Evolutionary conservation across 768 basidiomycete species (phyloP).

Genomic region (Hygrocybe coccinea): DNA sequence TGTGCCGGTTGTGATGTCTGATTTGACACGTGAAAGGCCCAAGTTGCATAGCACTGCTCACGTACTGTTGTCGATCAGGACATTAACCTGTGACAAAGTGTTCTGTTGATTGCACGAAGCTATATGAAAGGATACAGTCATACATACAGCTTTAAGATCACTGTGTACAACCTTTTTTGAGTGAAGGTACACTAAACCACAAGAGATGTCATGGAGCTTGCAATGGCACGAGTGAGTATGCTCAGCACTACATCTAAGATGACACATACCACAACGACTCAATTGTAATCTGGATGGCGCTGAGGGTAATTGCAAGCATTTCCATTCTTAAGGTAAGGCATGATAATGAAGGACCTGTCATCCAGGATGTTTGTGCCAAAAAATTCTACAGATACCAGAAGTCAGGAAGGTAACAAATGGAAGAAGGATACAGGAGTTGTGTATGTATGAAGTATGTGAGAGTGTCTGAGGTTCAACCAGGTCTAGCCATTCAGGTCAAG

Average conservation of each 20-base stretch:
- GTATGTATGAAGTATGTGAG: slow-evolving; percentile 18
- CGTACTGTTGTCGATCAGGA: slow-evolving; percentile 21
- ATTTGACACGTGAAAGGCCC: slow-evolving; percentile 23
- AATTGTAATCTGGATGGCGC: slow-evolving; percentile 14
- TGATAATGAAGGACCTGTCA: slow-evolving; percentile 25
- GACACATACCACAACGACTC: slow-evolving; percentile 17
- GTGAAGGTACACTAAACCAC: slow-evolving; percentile 25
- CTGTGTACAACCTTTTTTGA: slow-evolving; percentile 23
- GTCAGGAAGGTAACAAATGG: background rate
- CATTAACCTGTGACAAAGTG: slow-evolving; percentile 12
- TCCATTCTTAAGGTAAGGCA: slow-evolving; percentile 19
- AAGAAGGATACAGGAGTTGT: slow-evolving; percentile 4
- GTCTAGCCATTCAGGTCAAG: slow-evolving; percentile 4
- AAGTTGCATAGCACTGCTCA: slow-evolving; percentile 24
- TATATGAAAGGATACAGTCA: background rate
- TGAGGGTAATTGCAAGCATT: slow-evolving; percentile 16
- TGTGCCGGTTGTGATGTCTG: slow-evolving; percentile 18
- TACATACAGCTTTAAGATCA: slow-evolving; percentile 23
- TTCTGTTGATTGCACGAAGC: background rate
- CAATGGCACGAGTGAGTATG: background rate
- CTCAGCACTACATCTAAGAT: background rate
- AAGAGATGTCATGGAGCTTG: slow-evolving; percentile 22
- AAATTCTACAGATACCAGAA: slow-evolving; percentile 15
- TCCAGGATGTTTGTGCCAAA: slow-evolving; percentile 24
- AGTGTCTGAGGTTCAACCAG: slow-evolving; percentile 18